Base-by-base conservation (phyloP, 495 filamentous ascomycete genomes). In the Aspergillus asperescens region DNA sequence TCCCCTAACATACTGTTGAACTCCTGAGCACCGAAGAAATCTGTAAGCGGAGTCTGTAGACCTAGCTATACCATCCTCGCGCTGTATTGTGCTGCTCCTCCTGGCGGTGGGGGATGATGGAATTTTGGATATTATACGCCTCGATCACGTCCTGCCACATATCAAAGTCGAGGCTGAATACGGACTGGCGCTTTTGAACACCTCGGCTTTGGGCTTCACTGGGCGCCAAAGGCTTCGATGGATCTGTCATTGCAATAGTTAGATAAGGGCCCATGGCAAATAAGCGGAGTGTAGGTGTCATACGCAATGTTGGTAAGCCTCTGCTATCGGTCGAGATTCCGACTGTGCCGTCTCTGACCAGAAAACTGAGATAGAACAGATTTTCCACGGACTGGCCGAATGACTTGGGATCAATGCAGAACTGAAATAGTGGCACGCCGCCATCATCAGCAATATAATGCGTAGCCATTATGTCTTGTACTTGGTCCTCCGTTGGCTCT, bases 371-470 rank as follows among this genome's bases (percentile, higher is more conserved):
- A 62, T 96, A 96, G 69, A 99, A 99, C 59, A 99, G 69, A 65
- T 99, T 99, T 67, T 99, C 93, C 3, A 97, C 81, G 2, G 89
- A 96, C 70, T 99, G 94, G 0, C 91, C 90, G 61, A 97, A 99
- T 1, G 88, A 94, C 1, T 68, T 65, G 3, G 93, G 92, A 57
- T 99, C 95, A 52, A 96, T 75, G 27, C 88, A 88, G 56, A 95
- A 96, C 34, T 81, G 77, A 65, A 95, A 85, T 8, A 97, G 71
- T 13, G 83, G 79, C 1, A 95, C 73, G 5, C 84, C 86, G 0
- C 82, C 84, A 34, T 81, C 81, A 7, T 76, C 68, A 3, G 78
- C 74, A 13, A 92, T 67, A 5, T 79, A 69, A 50, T 85, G 60
- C 40, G 75, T 67, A 18, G 74, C 72, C 79, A 81, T 74, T 6